Percentiles rank a stretch among this genome's conserved stretches.
Conservation (phyloP, 495 filamentous ascomycete genomes). For the Neurospora sp. region DNA sequence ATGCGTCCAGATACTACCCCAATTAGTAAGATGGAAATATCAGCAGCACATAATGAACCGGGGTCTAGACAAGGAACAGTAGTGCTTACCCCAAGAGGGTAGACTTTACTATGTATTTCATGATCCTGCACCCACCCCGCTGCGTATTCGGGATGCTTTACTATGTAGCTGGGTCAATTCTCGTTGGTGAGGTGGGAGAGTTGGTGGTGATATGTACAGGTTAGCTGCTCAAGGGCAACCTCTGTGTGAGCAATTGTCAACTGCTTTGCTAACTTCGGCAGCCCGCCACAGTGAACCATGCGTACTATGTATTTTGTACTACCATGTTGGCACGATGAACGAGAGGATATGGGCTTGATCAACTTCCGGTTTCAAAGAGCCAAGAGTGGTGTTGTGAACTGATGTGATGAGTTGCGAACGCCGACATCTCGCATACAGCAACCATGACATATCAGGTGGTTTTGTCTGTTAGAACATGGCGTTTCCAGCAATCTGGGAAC, state of each 20-base stretch:
- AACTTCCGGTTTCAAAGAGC: background rate
- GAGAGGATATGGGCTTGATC: background rate
- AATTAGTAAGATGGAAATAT: background rate
- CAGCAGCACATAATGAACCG: background rate
- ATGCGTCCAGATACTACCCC: background rate
- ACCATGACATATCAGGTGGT: background rate
- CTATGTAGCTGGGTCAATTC: background rate
- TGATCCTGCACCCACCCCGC: background rate
- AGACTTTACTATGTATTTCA: background rate
- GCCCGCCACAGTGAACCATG: background rate
- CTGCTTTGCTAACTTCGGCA: background rate
- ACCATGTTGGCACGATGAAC: background rate
- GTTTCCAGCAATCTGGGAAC: background rate
- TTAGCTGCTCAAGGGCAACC: background rate
- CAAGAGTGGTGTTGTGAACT: background rate
- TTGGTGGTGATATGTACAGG: background rate
- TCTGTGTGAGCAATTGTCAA: background rate
- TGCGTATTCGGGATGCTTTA: background rate
- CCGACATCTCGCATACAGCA: background rate
- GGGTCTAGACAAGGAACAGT: background rate
- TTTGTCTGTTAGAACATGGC: background rate
- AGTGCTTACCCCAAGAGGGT: background rate
- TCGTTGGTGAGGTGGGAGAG: background rate
- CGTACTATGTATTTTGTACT: background rate
- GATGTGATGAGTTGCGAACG: background rate